Percentiles rank a stretch among this genome's conserved stretches.
phyloP scores from a whole-genome alignment of 75 land plant species.

The Picea glauca region DNA sequence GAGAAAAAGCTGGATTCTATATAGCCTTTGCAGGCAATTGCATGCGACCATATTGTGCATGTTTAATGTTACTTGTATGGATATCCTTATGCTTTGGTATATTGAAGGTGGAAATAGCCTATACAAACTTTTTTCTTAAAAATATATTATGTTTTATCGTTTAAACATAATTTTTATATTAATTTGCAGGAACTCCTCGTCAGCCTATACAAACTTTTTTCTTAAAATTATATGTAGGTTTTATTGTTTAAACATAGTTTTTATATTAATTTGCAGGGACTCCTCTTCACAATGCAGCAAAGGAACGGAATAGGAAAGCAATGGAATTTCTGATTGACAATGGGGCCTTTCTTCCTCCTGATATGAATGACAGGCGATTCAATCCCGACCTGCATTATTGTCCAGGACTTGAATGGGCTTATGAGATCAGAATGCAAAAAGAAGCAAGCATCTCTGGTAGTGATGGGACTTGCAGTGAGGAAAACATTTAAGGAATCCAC shows the following conservation, averaged over 20 bases:
- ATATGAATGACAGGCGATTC: conserved; percentile 80
- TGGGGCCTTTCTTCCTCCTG: conserved; percentile 88
- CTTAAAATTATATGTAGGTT: neutral
- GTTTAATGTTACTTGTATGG: neutral
- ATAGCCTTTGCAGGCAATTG: neutral
- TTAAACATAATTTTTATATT: neutral
- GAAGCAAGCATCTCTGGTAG: conserved; percentile 20
- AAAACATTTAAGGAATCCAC: neutral
- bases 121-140: neutral
- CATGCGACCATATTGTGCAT: neutral
- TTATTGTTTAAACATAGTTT: too few species aligned
- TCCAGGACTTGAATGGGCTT: conserved; percentile 90
- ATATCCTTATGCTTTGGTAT: neutral
- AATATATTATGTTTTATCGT: neutral
- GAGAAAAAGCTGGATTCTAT: neutral
- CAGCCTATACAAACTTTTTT: conserved; percentile 26
- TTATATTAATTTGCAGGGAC: conserved; percentile 61
- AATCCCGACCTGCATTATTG: conserved; percentile 99
- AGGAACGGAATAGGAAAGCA: conserved; percentile 75
- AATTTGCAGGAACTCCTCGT: conserved; percentile 86
- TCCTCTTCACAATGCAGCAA: conserved; percentile 93
- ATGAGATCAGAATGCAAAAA: conserved; percentile 46
- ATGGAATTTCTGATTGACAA: conserved; percentile 84
- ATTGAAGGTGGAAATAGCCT: neutral
- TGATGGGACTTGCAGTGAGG: conserved; percentile 29